Base-by-base conservation (phyloP, 2,329 filamentous ascomycete species). In the Aspergillus sp. region DNA sequence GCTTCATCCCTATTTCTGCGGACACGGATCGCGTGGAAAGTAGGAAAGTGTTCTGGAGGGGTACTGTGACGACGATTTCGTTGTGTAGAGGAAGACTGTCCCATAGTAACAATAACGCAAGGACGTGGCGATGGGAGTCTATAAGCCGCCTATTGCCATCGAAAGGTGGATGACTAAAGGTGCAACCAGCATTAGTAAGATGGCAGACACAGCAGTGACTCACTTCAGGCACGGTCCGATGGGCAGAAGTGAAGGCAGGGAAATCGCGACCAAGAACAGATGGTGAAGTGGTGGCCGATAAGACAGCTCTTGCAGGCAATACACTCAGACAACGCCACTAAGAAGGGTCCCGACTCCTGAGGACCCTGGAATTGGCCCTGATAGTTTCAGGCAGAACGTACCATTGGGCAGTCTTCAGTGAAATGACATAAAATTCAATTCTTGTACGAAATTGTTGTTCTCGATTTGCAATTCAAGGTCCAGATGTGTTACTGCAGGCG, bases 21-120 rank as follows among this genome's bases (percentile, higher is more conserved):
- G 50, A 55, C 65, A 64, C 63, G 69, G 58, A 59, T 59, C 59
- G 58, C 59, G 47, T 68, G 64, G 48, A 61, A 64, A 45, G 66
- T 63, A 55, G 63, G 48, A 58, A 61, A 61, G 55, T 66, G 60
- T 59, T 69, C 67, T 59, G 66, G 57, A 50, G 64, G 64, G 57
- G 63, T 68, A 59, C 63, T 69, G 59, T 73, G 70, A 57, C 70
- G 68, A 58, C 67, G 65, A 64, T 74, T 67, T 71, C 74, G 70
- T 68, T 77, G 76, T 32, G 75, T 76, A 49, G 77, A 79, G 49
- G 75, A 76, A 65, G 72, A 73, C 68, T 79, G 77, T 71, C 77
- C 77, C 77, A 79, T 79, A 76, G 72, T 75, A 76, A 65, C 68
- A 67, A 54, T 55, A 52, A 63, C 52, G 49, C 52, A 61, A 61